phyloP scores from a whole-genome alignment of 1,284 basidiomycete species.

The Filobasidium uniguttulatum region DNA sequence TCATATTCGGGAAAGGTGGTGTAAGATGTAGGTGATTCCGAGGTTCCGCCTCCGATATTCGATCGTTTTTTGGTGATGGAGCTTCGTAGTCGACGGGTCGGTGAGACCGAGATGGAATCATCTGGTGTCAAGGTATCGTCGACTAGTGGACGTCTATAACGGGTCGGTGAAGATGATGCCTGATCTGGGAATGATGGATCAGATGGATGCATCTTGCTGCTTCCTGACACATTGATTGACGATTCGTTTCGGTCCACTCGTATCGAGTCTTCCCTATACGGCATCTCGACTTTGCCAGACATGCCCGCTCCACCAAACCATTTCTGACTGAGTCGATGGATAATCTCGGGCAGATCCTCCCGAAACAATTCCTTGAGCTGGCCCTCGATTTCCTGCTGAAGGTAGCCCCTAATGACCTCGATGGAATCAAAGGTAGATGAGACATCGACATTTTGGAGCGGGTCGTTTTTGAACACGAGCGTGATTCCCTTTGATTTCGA shows the following conservation, averaged over 20 bases:
- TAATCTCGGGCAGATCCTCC: conserved; percentile 92
- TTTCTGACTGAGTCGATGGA: conserved; percentile 85
- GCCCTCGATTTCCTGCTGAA: conserved; percentile 91
- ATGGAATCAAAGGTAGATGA: conserved; percentile 96
- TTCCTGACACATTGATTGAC: conserved; percentile 21
- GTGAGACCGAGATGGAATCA: conserved; percentile 9
- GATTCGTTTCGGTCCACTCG: too few relatives aligned
- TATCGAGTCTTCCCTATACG: conserved; percentile 30
- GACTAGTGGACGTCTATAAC: conserved; percentile 9
- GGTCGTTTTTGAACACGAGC: conserved; percentile 98
- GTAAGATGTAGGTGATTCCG: conserved; percentile 33
- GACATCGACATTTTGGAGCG: conserved; percentile 93
- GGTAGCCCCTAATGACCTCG: conserved; percentile 91
- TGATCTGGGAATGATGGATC: too few relatives aligned
- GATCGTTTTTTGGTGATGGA: conserved; percentile 15
- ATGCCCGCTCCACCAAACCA: conserved; percentile 47
- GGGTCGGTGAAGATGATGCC: too few relatives aligned
- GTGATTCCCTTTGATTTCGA: conserved; percentile 96
- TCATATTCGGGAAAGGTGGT: conserved; percentile 67
- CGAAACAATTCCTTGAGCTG: conserved; percentile 96
- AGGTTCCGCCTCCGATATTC: background rate
- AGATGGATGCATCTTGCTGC: conserved; percentile 29
- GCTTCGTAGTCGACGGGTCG: background rate
- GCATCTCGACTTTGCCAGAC: conserved; percentile 33
- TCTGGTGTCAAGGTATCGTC: conserved; percentile 6